Conservation (phyloP, 176 grass and related monocot genomes). For the Phoenix roebelenii region DNA sequence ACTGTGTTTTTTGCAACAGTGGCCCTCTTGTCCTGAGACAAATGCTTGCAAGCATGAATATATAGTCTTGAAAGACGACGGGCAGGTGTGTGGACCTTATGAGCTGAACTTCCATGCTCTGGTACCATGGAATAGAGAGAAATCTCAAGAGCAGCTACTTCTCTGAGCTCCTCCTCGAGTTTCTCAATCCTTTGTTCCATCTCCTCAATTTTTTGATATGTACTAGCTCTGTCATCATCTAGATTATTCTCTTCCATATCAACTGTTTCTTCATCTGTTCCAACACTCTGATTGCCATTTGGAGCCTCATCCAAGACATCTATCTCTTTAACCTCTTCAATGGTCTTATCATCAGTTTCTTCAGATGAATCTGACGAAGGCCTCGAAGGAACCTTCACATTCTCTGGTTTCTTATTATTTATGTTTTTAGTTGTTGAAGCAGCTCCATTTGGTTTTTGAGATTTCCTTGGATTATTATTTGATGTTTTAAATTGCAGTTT, state of each 20-base stretch:
- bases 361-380: slow-evolving; percentile 61
- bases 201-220: slow-evolving; percentile 20
- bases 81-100: slow-evolving; percentile 85
- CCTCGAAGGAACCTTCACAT: slow-evolving; percentile 35
- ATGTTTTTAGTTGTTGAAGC: slow-evolving; percentile 28
- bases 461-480: slow-evolving; percentile 47
- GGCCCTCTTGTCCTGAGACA: slow-evolving; percentile 53
- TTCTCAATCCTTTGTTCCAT: slow-evolving; percentile 49
- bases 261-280: slow-evolving; percentile 84
- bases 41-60: slow-evolving; percentile 75
- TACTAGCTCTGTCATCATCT: slow-evolving; percentile 17
- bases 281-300: slow-evolving; percentile 75
- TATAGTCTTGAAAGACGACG: slow-evolving; percentile 67
- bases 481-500: slow-evolving; percentile 67
- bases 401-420: slow-evolving; percentile 44
- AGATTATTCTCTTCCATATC: slow-evolving; percentile 61
- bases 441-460: slow-evolving; percentile 50
- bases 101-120: slow-evolving; percentile 69
- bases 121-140: slow-evolving; percentile 66
- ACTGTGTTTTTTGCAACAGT: slow-evolving; percentile 52
- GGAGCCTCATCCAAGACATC: slow-evolving; percentile 93
- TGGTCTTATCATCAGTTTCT: slow-evolving; percentile 65
- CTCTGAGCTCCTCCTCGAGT: slow-evolving; percentile 59
- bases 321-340: slow-evolving; percentile 82
- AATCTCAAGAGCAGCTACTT: slow-evolving; percentile 80